Conservation (phyloP, 345 rosid species). For the Hibiscus syriacus region DNA sequence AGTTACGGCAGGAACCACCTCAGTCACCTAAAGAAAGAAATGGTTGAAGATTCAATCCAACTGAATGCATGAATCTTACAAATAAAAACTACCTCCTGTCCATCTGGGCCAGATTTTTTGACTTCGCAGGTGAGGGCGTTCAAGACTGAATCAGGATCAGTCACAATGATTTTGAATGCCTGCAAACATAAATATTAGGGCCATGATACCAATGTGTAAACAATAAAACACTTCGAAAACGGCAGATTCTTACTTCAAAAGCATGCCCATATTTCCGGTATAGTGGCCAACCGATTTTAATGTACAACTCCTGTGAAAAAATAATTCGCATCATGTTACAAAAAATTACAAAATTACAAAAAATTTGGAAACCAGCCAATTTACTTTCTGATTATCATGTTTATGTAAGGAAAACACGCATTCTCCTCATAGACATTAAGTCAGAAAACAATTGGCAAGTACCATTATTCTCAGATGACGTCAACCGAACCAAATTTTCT, state of each 20-base stretch:
- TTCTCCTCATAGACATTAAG: too few relatives aligned
- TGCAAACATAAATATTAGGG: slow-evolving; percentile 24
- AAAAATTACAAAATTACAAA: too few relatives aligned
- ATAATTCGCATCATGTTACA: not conserved
- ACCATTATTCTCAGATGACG: too few relatives aligned
- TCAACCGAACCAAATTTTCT: too few relatives aligned
- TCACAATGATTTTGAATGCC: slow-evolving; percentile 92
- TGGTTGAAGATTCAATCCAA: not conserved
- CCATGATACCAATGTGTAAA: too few relatives aligned
- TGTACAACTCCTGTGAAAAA: slow-evolving; percentile 65
- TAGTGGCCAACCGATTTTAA: slow-evolving; percentile 7
- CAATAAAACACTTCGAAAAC: too few relatives aligned
- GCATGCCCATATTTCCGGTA: too few relatives aligned
- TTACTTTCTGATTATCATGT: too few relatives aligned
- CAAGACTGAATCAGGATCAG: slow-evolving; percentile 85
- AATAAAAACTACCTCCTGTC: slow-evolving; percentile 58
- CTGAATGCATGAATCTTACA: not conserved
- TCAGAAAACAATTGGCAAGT: too few relatives aligned
- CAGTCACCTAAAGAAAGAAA: not conserved
- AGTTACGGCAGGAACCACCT: slow-evolving; percentile 73
- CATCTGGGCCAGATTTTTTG: slow-evolving; percentile 77
- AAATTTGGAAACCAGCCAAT: too few relatives aligned
- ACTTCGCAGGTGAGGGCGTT: slow-evolving; percentile 72
- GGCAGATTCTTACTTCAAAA: not conserved
- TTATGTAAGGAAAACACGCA: too few relatives aligned